Conservation (phyloP, 345 rosid genomes). For the Corchorus capsularis region DNA sequence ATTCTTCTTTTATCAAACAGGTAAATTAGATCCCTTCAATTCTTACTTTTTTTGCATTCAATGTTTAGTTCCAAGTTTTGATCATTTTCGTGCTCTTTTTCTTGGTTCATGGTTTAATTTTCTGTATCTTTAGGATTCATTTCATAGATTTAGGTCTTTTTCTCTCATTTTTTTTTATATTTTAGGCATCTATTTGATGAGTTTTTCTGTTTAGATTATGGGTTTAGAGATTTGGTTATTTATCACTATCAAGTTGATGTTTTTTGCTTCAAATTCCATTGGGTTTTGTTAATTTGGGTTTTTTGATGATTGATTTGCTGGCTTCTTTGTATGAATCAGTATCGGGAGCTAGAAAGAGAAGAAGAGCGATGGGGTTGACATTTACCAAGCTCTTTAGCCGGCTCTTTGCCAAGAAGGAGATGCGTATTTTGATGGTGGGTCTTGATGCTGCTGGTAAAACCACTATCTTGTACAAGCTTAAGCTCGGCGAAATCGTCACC, state of each 20-base stretch:
- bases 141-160: background rate
- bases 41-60: background rate
- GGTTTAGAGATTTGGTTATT: background rate
- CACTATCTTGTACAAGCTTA: slow-evolving; percentile 81
- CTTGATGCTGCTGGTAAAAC: slow-evolving; percentile 91
- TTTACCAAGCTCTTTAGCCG: slow-evolving; percentile 70
- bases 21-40: background rate
- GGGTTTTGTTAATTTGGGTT: background rate
- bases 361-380: slow-evolving; percentile 52
- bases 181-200: too few relatives aligned
- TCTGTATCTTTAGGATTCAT: background rate
- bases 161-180: too few relatives aligned
- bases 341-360: slow-evolving; percentile 9
- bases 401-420: slow-evolving; percentile 80
- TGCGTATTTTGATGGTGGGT: slow-evolving; percentile 89
- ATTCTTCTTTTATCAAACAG: background rate
- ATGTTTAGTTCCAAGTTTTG: background rate
- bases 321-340: background rate
- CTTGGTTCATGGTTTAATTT: background rate
- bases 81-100: background rate
- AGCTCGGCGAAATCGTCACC: slow-evolving; percentile 85
- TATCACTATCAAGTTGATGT: too few relatives aligned
- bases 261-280: background rate
- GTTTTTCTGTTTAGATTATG: background rate
- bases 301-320: slow-evolving; percentile 1